Evolutionary conservation across 2,329 filamentous ascomycete species (phyloP), one percentile per base, ranked within the genome.

Genomic region (Cladosporium sp.): DNA sequence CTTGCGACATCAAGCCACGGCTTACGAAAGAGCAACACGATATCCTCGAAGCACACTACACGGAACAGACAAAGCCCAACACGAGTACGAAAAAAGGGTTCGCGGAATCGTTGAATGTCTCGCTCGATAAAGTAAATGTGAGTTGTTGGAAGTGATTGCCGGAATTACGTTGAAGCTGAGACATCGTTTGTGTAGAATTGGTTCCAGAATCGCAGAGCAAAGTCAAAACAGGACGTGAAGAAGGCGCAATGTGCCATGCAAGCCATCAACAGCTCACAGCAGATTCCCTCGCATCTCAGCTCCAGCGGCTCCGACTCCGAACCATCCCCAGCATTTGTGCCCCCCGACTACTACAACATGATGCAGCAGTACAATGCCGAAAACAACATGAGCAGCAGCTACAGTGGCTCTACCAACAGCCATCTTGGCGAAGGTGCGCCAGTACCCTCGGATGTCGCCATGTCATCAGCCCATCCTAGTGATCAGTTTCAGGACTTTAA

Each of bases 11-110:
- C 71, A 84, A 83, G 75, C 81, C 81, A 48, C 80, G 81, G 66
- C 77, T 84, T 53, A 83, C 82, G 67, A 84, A 84, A 73, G 81
- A 83, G 72, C 82, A 84, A 73, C 82, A 83, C 69, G 82, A 84
- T 71, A 79, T 83, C 61, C 78, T 84, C 68, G 82, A 84, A 73
- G 73, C 75, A 43, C 79, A 84, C 67, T 84, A 82, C 70, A 77
- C 78, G 70, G 74, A 77, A 67, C 80, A 83, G 72, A 75, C 76
- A 68, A 84, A 84, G 75, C 82, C 82, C 32, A 82, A 77, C 69
- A 84, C 82, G 43, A 78, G 74, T 71, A 79, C 78, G 48, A 84
- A 84, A 74, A 83, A 83, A 74, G 77, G 77, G 51, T 83, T 83
- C 66, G 82, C 82, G 49, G 78, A 82, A 66, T 72, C 73, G 23